A percentile compares a stretch with the other conserved stretches of the same genome.
These are phyloP conservation scores for Candida sonorensis DNA, from an alignment of 805 yeast species.

Conservation along the genomic window DNA sequence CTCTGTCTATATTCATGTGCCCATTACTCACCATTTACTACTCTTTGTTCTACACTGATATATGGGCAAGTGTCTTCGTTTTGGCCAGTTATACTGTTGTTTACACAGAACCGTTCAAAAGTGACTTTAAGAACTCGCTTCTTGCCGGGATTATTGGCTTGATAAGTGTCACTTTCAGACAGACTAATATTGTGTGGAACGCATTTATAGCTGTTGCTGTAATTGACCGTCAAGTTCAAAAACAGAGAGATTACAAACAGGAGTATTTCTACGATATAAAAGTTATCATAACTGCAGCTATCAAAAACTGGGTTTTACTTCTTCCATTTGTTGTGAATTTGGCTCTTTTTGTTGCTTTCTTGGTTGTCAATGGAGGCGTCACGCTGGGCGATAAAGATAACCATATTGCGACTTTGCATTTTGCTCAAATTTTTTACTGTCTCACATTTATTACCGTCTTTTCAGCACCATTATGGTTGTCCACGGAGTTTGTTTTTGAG, in stretches of 20 bases:
- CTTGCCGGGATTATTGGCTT: constrained; percentile 52
- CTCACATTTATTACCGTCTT: constrained; percentile 54
- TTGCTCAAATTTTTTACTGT: constrained; percentile 80
- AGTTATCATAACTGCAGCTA: constrained; percentile 24
- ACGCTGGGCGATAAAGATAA: constrained; percentile 90
- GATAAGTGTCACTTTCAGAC: constrained; percentile 69
- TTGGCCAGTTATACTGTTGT: constrained; percentile 47
- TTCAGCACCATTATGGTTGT: constrained; percentile 70
- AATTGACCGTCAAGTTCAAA: constrained; percentile 42
- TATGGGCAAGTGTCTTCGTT: constrained; percentile 78
- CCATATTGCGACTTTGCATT: constrained; percentile 64
- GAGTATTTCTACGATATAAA: constrained; percentile 19
- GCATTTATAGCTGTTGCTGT: constrained; percentile 50
- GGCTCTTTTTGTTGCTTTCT: constrained; percentile 46
- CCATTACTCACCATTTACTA: constrained; percentile 74
- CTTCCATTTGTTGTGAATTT: constrained; percentile 52
- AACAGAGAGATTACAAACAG: constrained; percentile 21
- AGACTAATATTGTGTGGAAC: constrained; percentile 88
- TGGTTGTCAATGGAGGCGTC: constrained; percentile 70
- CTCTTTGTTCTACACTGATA: constrained; percentile 83
- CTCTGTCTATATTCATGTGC: constrained; percentile 36
- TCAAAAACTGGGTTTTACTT: constrained; percentile 23
- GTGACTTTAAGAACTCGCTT: constrained; percentile 16
- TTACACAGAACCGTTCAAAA: constrained; percentile 21
- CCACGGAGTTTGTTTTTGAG: constrained; percentile 30